Evolutionary conservation across 2,329 filamentous ascomycete genomes (phyloP).

Genomic region (Emydomyces testavorans): DNA sequence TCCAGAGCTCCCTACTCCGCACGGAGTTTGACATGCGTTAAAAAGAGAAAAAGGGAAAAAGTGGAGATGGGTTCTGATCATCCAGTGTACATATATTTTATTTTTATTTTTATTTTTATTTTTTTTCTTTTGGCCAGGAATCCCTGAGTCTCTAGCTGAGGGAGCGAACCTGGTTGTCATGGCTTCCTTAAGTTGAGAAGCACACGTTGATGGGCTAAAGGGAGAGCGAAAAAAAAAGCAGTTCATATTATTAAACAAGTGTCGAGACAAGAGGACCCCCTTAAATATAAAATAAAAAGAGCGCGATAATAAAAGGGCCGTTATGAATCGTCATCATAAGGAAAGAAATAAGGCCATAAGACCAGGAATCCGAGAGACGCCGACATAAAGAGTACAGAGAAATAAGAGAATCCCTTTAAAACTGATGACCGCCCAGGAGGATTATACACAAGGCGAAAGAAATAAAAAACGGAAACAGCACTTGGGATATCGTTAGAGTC

Average conservation of each 20-base stretch:
- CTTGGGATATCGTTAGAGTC: slow-evolving; percentile 4
- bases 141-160: no score
- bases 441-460: neutral
- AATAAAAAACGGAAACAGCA: neutral
- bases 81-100: neutral
- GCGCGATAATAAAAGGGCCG: neutral
- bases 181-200: no score
- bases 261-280: neutral
- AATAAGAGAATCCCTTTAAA: neutral
- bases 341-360: neutral
- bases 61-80: neutral
- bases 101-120: neutral
- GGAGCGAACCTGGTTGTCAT: no score
- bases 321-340: neutral
- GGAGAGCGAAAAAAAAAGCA: neutral
- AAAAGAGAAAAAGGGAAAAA: neutral
- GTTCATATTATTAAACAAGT: neutral
- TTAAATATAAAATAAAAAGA: neutral
- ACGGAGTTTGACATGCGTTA: no score
- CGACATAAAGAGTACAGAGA: neutral
- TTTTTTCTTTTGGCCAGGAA: neutral
- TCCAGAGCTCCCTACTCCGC: neutral
- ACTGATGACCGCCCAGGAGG: neutral
- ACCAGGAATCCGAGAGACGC: neutral
- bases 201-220: no score